phyloP scores from a whole-genome alignment of 805 yeast genomes.

The Yamadazyma olivae region DNA sequence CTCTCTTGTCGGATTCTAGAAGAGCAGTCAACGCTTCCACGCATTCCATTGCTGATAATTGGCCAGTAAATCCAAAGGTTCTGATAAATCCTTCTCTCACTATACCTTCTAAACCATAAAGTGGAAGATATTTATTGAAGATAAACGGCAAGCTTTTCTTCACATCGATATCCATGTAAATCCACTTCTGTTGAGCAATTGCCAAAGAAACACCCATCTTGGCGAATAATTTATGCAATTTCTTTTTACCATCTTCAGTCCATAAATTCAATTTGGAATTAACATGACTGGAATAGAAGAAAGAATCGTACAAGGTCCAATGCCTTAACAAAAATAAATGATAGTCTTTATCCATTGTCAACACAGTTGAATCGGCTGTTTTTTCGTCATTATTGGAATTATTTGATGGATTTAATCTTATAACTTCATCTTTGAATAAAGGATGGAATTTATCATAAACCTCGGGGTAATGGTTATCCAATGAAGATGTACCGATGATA shows the following conservation, averaged over 20 bases:
- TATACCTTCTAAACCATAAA: conserved; percentile 79
- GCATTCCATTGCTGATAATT: conserved; percentile 87
- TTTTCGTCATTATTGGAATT: conserved; percentile 17
- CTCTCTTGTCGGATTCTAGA: conserved; percentile 58
- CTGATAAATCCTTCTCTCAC: conserved; percentile 84
- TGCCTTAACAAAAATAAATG: conserved; percentile 83
- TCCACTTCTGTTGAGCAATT: conserved; percentile 90
- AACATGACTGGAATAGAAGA: conserved; percentile 86
- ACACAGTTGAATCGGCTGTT: conserved; percentile 41
- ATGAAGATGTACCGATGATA: conserved; percentile 81
- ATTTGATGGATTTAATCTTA: conserved; percentile 52
- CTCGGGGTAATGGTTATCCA: conserved; percentile 69
- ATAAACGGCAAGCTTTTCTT: conserved; percentile 71
- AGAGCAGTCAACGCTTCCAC: conserved; percentile 86
- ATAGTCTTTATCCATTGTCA: conserved; percentile 79
- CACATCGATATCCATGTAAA: conserved; percentile 77
- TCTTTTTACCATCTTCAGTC: conserved; percentile 88
- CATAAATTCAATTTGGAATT: conserved; percentile 84
- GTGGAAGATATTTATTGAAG: conserved; percentile 65
- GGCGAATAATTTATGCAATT: conserved; percentile 88
- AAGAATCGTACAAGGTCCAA: conserved; percentile 89
- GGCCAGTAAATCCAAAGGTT: conserved; percentile 83
- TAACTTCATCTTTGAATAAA: conserved; percentile 76
- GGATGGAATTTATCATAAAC: conserved; percentile 74
- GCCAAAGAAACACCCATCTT: conserved; percentile 91